phyloP scores from a whole-genome alignment of 2,329 filamentous ascomycete species.

The Epichloe aotearoae region DNA sequence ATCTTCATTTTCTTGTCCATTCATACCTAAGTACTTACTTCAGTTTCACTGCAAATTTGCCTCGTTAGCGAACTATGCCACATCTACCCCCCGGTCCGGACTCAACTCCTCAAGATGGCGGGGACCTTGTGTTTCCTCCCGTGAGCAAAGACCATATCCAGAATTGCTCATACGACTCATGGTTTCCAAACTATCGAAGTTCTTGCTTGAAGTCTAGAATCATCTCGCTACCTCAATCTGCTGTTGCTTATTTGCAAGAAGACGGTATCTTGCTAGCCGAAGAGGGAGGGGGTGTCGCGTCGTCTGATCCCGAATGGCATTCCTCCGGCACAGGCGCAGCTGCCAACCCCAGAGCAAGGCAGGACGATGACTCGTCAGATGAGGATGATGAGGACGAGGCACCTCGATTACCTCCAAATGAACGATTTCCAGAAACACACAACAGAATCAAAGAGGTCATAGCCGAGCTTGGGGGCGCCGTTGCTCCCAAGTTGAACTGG shows the following conservation, averaged over 20 bases:
- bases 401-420: conserved; percentile 33
- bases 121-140: conserved; percentile 58
- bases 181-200: conserved; percentile 74
- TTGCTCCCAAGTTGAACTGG: conserved; percentile 94
- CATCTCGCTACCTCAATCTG: conserved; percentile 60
- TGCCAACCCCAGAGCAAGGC: conserved; percentile 8
- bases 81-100: conserved; percentile 16
- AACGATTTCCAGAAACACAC: conserved; percentile 60
- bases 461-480: conserved; percentile 66
- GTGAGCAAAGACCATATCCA: conserved; percentile 78
- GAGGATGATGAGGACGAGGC: conserved; percentile 34
- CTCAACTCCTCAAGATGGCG: conserved; percentile 7
- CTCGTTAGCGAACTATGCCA: conserved; percentile 17
- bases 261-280: conserved; percentile 85
- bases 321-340: conserved; percentile 18
- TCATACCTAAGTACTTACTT: not conserved
- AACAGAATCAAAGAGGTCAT: conserved; percentile 65
- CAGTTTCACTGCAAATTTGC: not conserved
- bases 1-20: not conserved
- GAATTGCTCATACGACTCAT: conserved; percentile 86
- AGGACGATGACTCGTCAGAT: conserved; percentile 31
- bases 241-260: conserved; percentile 76
- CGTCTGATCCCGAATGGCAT: conserved; percentile 42
- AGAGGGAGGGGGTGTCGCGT: conserved; percentile 43
- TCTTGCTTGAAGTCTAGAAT: conserved; percentile 77